Base-by-base conservation (phyloP, 306 rosid species). In the Fagus crenata region DNA sequence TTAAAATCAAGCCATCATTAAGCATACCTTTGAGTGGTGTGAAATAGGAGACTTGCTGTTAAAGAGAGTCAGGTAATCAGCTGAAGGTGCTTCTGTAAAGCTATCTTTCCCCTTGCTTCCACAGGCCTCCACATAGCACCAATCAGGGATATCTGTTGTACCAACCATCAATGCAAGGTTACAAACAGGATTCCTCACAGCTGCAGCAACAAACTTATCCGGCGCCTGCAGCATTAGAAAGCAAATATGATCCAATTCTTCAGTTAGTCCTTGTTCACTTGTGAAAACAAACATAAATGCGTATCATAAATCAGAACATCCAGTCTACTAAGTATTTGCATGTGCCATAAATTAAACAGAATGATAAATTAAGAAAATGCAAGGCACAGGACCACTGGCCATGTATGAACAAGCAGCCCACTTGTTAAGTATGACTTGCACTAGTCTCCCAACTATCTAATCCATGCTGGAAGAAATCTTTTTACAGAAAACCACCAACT, bases 121-220 rank as follows among this genome's bases (percentile, higher is more conserved):
- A 76, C 18, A 85, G 73, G 85, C 68, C 84, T 87, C 98, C 7
- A 91, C 86, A 76, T 84, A 90, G 86, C 88, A 81, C 98, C 98
- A 91, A 70, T 91, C 97, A 11, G 98, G 96, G 73, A 93, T 93
- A 83, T 93, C 97, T 37, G 93, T 78, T 32, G 92, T 93, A 75
- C 97, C 91, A 73, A 87, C 80, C 98, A 93, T 93, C 76, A 87
- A 78, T 8, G 97, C 83, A 22, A 93, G 43, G 86, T 87, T 91
- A 75, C 97, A 90, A 55, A 80, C 93, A 42, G 96, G 98, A 85
- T 93, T 93, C 35, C 88, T 90, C 2, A 83, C 86, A 0, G 82
- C 93, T 1, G 97, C 98, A 11, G 87, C 96, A 53, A 49, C 89
- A 88, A 93, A 93, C 79, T 85, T 93, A 72, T 86, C 91, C 0